phyloP scores from a whole-genome alignment of 352 stramenopile species.

The Pythium dissimile region DNA sequence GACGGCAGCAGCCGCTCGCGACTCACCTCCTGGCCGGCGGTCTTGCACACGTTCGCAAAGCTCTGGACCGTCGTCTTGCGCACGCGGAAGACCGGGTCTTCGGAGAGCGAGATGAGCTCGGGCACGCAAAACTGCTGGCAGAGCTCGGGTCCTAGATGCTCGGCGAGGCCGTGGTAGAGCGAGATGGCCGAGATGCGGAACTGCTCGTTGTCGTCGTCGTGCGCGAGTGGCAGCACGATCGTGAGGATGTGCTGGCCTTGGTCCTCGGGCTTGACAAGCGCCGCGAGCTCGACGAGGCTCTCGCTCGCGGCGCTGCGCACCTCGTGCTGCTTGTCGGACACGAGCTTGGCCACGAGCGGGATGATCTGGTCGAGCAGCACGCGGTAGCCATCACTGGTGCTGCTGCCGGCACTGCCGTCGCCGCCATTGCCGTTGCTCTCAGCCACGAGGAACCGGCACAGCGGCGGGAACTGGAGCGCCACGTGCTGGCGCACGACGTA shows the following conservation, averaged over 20 bases:
- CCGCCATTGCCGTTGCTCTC: no score
- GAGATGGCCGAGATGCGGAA: slow-evolving; percentile 91
- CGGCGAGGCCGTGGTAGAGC: slow-evolving; percentile 90
- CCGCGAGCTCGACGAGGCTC: slow-evolving; percentile 84
- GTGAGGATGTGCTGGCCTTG: slow-evolving; percentile 90
- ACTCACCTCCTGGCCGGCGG: slow-evolving; percentile 67
- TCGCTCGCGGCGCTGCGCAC: slow-evolving; percentile 85
- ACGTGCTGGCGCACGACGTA: slow-evolving; percentile 95
- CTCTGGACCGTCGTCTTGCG: slow-evolving; percentile 90
- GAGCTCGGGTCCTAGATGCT: slow-evolving; percentile 83
- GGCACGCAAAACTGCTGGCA: slow-evolving; percentile 93
- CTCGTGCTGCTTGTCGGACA: slow-evolving; percentile 87
- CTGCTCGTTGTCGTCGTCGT: slow-evolving; percentile 91
- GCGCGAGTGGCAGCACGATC: slow-evolving; percentile 89
- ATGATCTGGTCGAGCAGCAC: slow-evolving; percentile 80
- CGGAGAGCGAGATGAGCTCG: slow-evolving; percentile 88
- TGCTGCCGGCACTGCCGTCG: background rate
- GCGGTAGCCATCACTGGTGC: slow-evolving; percentile 50
- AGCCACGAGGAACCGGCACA: slow-evolving; percentile 73
- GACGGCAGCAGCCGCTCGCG: slow-evolving; percentile 86
- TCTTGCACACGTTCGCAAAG: slow-evolving; percentile 88
- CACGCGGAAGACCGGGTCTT: slow-evolving; percentile 93
- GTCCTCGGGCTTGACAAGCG: slow-evolving; percentile 83
- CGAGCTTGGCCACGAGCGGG: slow-evolving; percentile 62
- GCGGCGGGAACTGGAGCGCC: slow-evolving; percentile 84